Evolutionary conservation across 768 basidiomycete species (phyloP).

Genomic region (Leccinellum albellum): DNA sequence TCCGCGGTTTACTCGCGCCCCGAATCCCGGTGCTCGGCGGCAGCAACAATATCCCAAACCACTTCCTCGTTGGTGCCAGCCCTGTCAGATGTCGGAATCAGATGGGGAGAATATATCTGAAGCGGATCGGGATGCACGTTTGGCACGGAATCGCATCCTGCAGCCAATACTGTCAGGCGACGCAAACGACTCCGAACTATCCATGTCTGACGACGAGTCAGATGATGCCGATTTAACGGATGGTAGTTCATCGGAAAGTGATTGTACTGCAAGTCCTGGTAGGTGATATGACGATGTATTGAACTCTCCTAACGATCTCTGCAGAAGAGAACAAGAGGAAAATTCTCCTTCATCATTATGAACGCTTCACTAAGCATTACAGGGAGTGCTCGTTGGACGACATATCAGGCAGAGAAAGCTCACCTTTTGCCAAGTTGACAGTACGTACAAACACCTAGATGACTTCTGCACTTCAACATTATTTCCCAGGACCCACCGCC

Average conservation of each 20-base stretch:
- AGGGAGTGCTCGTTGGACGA: conserved; percentile 29
- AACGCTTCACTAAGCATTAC: conserved; percentile 48
- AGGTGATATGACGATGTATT: not conserved
- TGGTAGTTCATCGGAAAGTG: conserved; percentile 34
- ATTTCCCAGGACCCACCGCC: conserved; percentile 10
- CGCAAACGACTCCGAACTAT: conserved; percentile 43
- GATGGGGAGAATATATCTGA: conserved; percentile 61
- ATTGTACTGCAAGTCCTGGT: conserved; percentile 40
- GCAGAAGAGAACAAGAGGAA: conserved; percentile 17
- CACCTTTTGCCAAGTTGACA: conserved; percentile 43
- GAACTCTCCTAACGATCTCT: conserved; percentile 8
- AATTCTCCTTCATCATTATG: conserved; percentile 43
- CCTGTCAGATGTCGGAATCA: conserved; percentile 51
- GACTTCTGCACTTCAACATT: not conserved
- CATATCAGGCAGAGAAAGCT: conserved; percentile 44
- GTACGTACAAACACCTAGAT: conserved; percentile 30
- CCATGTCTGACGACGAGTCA: conserved; percentile 72
- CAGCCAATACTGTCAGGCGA: conserved; percentile 24
- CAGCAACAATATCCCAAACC: conserved; percentile 8
- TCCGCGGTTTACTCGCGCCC: conserved; percentile 20
- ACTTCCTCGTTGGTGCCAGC: conserved; percentile 19
- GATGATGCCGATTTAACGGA: conserved; percentile 71
- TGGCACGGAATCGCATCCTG: conserved; percentile 62
- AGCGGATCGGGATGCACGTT: conserved; percentile 64
- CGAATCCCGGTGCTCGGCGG: conserved; percentile 1